These are phyloP conservation scores for Castanea sativa DNA, from an alignment of 306 rosid species.

Conservation along the genomic window DNA sequence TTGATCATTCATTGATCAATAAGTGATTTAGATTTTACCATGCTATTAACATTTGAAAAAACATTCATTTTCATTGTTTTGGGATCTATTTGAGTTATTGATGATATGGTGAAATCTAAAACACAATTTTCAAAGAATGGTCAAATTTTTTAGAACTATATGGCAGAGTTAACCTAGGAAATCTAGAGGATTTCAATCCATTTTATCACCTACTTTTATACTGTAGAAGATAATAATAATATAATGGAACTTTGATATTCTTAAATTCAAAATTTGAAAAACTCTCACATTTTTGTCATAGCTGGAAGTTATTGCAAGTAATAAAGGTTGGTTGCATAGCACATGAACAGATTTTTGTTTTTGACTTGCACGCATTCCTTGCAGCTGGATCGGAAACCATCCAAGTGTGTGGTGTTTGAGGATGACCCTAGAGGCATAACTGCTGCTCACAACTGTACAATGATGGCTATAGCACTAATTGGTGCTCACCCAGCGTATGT, in stretches of 20 bases:
- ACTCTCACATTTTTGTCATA: not conserved
- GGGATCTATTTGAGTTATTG: no score
- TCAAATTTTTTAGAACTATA: no score
- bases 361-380: slow-evolving; percentile 27
- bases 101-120: no score
- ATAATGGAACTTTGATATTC: not conserved
- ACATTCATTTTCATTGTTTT: no score
- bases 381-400: slow-evolving; percentile 94
- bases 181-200: no score
- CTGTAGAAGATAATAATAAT: not conserved
- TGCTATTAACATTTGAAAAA: no score
- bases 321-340: not conserved
- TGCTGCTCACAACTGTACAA: slow-evolving; percentile 96
- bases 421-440: slow-evolving; percentile 97
- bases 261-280: not conserved
- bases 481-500: slow-evolving; percentile 93
- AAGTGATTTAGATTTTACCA: no score
- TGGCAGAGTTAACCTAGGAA: no score
- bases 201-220: no score
- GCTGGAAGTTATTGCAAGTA: not conserved
- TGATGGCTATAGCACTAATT: slow-evolving; percentile 95
- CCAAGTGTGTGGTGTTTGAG: slow-evolving; percentile 94
- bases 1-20: no score
- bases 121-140: no score
- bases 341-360: not conserved